phyloP scores from a whole-genome alignment of 805 yeast species.

The Tetrapisispora namnaoensis region DNA sequence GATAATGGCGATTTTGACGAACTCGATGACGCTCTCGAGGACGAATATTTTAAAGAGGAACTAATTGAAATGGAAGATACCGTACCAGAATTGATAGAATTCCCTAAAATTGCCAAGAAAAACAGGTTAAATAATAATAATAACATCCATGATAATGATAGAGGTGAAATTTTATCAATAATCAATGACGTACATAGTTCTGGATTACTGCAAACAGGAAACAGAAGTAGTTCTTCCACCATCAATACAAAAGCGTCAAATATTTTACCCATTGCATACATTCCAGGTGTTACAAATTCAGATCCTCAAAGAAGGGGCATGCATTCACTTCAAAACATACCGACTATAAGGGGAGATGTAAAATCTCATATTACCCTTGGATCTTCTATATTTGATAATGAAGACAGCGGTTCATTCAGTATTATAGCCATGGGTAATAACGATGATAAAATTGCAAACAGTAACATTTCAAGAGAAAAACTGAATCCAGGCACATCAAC shows the following conservation, averaged over 20 bases:
- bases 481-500: background rate
- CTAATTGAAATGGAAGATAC: constrained; percentile 1
- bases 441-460: constrained; percentile 1
- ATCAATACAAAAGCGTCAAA: constrained; percentile 74
- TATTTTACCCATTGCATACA: constrained; percentile 83
- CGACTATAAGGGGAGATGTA: constrained; percentile 17
- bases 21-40: constrained; percentile 8
- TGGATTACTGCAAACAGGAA: constrained; percentile 6
- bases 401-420: constrained; percentile 16
- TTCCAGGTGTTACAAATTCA: constrained; percentile 72
- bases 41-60: constrained; percentile 1
- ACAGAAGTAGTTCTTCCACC: constrained; percentile 44
- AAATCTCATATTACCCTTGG: constrained; percentile 32
- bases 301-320: background rate
- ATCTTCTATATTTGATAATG: constrained; percentile 37
- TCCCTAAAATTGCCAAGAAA: background rate
- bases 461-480: constrained; percentile 8
- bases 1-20: constrained; percentile 17
- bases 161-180: constrained; percentile 2
- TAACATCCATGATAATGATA: background rate
- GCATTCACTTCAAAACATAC: background rate
- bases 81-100: background rate
- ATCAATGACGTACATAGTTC: constrained; percentile 24
- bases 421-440: background rate
- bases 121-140: background rate